Base-by-base conservation (phyloP, 768 basidiomycete species). In the Erythrobasidium yunnanense region DNA sequence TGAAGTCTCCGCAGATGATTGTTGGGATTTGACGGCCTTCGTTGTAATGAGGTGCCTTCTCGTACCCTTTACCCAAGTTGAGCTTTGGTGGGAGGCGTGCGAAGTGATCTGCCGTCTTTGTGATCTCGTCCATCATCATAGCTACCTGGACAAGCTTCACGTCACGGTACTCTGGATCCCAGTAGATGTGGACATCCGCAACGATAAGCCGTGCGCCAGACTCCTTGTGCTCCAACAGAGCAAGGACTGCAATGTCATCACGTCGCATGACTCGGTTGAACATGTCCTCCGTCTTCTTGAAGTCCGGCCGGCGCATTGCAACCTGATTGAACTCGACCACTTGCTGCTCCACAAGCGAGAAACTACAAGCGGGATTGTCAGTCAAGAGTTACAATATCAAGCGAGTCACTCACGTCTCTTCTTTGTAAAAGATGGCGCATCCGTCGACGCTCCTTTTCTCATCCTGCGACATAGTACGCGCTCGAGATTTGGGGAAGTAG, bases 251-350 rank as follows among this genome's bases (percentile, higher is more conserved):
- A 69, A 97, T 88, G 73, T 96, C 84, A 77, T 97, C 93, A 75
- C 90, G 88, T 68, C 87, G 87, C 71, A 96, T 82, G 60, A 97
- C 90, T 32, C 95, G 90, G 74, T 96, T 96, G 82, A 96, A 97
- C 91, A 97, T 92, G 79, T 96, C 93, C 73, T 97, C 91, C 18
- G 90, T 93, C 55, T 91, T 90, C 81, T 90, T 90, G 79, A 91
- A 90, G 75, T 92, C 90, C 54, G 86, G 83, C 27, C 90, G 84
- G 72, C 90, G 87, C 83, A 96, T 87, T 20, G 92, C 93, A 69
- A 91, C 81, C 34, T 87, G 82, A 74, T 86, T 88, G 79, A 92
- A 99, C 76, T 97, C 95, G 74, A 97, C 81, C 42, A 91, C 83
- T 57, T 91, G 86, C 71, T 87, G 88, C 79, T 97, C 92, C 45